A percentile compares a stretch with the other conserved stretches of the same genome.
Evolutionary conservation across 495 filamentous ascomycete genomes (phyloP).

Genomic region (Neurospora sp.): DNA sequence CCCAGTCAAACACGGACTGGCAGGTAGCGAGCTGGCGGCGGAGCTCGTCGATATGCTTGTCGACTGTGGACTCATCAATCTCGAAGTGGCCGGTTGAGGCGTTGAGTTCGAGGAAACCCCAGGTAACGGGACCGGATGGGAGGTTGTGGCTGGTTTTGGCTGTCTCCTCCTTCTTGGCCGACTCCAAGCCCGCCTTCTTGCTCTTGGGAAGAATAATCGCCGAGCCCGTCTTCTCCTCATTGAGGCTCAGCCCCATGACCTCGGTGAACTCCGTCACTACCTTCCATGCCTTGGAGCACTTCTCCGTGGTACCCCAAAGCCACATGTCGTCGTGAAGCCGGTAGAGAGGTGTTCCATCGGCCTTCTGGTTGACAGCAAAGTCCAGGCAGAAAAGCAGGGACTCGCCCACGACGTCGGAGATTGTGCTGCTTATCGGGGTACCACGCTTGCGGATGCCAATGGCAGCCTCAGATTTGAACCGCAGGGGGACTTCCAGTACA

Average conservation of each 20-base stretch:
- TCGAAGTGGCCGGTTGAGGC: conserved; percentile 41
- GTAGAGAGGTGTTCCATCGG: conserved; percentile 45
- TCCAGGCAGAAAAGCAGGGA: conserved; percentile 57
- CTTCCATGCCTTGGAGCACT: conserved; percentile 49
- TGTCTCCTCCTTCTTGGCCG: neutral
- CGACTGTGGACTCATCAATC: conserved; percentile 52
- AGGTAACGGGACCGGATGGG: conserved; percentile 48
- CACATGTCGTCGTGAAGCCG: conserved; percentile 63
- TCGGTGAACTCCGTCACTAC: conserved; percentile 44
- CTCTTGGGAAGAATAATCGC: conserved; percentile 23
- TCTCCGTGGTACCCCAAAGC: conserved; percentile 51
- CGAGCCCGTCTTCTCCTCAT: conserved; percentile 50
- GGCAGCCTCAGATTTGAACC: conserved; percentile 26
- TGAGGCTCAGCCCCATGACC: conserved; percentile 50
- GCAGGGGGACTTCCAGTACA: conserved; percentile 49
- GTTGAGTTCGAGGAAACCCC: conserved; percentile 56
- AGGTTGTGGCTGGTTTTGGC: conserved; percentile 12
- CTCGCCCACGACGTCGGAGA: conserved; percentile 52
- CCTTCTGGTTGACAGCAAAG: conserved; percentile 50
- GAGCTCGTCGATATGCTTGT: conserved; percentile 51
- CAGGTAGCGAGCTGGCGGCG: conserved; percentile 42
- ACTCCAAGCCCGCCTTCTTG: conserved; percentile 1
- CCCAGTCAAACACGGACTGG: conserved; percentile 49
- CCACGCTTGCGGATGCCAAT: conserved; percentile 41
- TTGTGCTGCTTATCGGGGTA: conserved; percentile 46